phyloP scores from a whole-genome alignment of 805 yeast genomes.

The Saccharomycopsis capsularis region DNA sequence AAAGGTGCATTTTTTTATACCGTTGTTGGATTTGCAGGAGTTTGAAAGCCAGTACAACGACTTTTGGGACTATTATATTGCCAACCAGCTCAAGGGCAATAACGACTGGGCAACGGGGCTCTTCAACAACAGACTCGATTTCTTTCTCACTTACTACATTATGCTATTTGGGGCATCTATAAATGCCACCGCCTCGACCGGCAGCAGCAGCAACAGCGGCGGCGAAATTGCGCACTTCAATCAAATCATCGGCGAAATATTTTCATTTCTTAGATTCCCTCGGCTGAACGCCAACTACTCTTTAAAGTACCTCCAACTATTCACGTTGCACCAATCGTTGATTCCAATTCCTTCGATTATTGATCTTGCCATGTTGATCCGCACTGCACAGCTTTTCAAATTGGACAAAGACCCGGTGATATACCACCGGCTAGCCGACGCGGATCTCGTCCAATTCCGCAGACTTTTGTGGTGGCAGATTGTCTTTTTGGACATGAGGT shows the following conservation, averaged over 20 bases:
- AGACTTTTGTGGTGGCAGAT: conserved; percentile 65
- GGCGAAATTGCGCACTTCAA: not conserved
- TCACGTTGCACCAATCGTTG: conserved; percentile 44
- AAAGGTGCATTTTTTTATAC: conserved; percentile 8
- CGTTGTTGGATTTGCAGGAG: conserved; percentile 9
- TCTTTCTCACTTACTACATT: conserved; percentile 10
- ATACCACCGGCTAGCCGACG: conserved; percentile 42
- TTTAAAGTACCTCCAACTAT: conserved; percentile 38
- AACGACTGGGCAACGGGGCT: not conserved
- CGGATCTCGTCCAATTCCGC: conserved; percentile 43
- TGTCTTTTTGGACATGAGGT: conserved; percentile 49
- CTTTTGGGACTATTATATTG: conserved; percentile 7
- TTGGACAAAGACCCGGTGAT: conserved; percentile 55
- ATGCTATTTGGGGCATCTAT: conserved; percentile 2
- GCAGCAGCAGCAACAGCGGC: no score
- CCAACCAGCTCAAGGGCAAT: not conserved
- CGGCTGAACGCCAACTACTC: conserved; percentile 42
- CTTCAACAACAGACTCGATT: conserved; percentile 7
- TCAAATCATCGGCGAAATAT: conserved; percentile 3
- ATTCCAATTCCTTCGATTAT: conserved; percentile 50
- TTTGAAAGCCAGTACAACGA: conserved; percentile 2
- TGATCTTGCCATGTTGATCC: conserved; percentile 48
- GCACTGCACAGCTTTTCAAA: conserved; percentile 50
- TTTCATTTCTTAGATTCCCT: conserved; percentile 26
- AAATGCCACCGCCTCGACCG: not conserved